These are phyloP conservation scores for Gamsiella multidivaricata DNA, from an alignment of 192 early-diverging fungal species.

Conservation along the genomic window DNA sequence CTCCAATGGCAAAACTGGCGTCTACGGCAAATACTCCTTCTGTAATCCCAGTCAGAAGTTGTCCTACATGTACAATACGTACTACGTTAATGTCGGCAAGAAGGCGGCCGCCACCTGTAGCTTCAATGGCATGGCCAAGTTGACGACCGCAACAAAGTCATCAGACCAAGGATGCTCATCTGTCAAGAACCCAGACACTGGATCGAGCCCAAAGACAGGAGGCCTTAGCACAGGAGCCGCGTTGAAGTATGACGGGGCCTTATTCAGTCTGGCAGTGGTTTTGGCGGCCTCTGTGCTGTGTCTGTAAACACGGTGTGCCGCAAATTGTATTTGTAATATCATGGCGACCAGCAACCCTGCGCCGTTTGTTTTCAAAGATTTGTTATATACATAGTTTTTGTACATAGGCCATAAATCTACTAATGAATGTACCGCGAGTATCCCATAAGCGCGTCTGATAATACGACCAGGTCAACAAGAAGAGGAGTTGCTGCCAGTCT, in stretches of 20 bases:
- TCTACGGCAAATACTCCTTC: conserved; percentile 61
- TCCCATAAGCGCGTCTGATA: too few species aligned
- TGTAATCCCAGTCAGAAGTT: conserved; percentile 59
- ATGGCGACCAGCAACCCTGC: too few species aligned
- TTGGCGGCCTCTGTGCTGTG: conserved; percentile 1
- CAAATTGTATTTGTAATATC: too few species aligned
- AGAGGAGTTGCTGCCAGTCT: too few species aligned
- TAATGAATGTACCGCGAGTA: too few species aligned
- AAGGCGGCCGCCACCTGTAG: conserved; percentile 44
- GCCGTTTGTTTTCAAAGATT: too few species aligned
- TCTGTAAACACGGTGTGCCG: too few species aligned
- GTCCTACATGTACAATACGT: conserved; percentile 59
- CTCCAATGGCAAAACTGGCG: conserved; percentile 52
- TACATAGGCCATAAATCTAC: too few species aligned
- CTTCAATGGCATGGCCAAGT: conserved; percentile 57
- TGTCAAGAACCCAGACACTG: conserved; percentile 11
- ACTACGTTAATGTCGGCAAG: conserved; percentile 50
- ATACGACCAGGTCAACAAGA: too few species aligned
- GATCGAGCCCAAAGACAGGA: conserved; percentile 2
- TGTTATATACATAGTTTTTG: too few species aligned
- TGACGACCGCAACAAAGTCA: conserved; percentile 13
- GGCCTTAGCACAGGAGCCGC: background rate
- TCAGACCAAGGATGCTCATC: conserved; percentile 40
- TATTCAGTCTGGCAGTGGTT: background rate
- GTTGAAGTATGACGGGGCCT: background rate